A percentile compares a stretch with the other conserved stretches of the same genome.
Evolutionary conservation across 176 grass and related monocot genomes (phyloP).

Genomic region (Carex myosuroides): DNA sequence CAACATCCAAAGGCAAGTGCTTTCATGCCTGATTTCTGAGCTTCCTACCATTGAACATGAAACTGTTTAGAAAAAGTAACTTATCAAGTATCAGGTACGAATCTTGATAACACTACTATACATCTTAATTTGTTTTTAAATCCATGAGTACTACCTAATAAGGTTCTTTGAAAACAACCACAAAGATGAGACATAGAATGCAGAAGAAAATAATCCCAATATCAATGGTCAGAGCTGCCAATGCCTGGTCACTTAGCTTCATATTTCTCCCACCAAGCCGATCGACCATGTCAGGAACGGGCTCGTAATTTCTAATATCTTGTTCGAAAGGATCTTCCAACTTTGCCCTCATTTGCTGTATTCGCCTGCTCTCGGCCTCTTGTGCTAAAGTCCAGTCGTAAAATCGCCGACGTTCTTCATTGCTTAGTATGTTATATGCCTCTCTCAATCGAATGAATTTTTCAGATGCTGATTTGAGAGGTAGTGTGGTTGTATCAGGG

Average conservation of each 20-base stretch:
- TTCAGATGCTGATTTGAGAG: constrained; percentile 61
- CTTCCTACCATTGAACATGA: neutral
- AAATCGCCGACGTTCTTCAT: constrained; percentile 61
- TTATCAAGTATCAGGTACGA: neutral
- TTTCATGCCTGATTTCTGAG: neutral
- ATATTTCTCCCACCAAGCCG: constrained; percentile 83
- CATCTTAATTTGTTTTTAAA: neutral
- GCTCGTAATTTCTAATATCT: constrained; percentile 43
- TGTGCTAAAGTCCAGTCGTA: constrained; percentile 96
- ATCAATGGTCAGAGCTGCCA: constrained; percentile 70
- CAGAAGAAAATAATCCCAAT: constrained; percentile 57
- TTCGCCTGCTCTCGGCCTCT: constrained; percentile 74
- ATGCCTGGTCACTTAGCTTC: constrained; percentile 83
- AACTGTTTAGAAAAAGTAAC: neutral
- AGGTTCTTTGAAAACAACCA: constrained; percentile 62
- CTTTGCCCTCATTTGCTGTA: constrained; percentile 57
- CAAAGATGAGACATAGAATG: constrained; percentile 57
- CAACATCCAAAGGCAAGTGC: neutral
- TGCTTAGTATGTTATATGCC: constrained; percentile 80
- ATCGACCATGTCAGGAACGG: constrained; percentile 77
- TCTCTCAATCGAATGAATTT: constrained; percentile 83
- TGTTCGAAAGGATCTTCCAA: constrained; percentile 81
- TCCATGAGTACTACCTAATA: constrained; percentile 23
- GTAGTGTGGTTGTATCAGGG: constrained; percentile 82
- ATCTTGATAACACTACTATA: neutral